These are phyloP conservation scores for Oryza glumipatula DNA, from an alignment of 176 grass and related monocot genomes.

Conservation along the genomic window DNA sequence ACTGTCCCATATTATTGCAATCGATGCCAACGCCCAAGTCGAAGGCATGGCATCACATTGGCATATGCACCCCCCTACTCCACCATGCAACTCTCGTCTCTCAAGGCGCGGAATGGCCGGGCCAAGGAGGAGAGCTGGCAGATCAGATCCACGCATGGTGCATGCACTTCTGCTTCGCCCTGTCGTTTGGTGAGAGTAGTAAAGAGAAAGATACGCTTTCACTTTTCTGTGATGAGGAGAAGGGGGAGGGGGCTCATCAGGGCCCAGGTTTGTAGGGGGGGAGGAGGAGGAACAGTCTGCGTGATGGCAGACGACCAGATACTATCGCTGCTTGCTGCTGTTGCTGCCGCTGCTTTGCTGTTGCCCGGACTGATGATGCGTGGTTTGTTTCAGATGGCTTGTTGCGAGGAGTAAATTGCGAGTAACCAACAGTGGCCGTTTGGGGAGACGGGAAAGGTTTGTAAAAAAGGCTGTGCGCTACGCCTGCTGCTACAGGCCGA, in stretches of 20 bases:
- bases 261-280: not conserved
- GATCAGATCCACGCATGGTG: conserved; percentile 28
- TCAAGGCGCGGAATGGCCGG: not conserved
- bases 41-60: not conserved
- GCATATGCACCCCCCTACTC: not conserved
- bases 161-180: not conserved
- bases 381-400: not conserved
- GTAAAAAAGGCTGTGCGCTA: conserved; percentile 8
- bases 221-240: conserved; percentile 2
- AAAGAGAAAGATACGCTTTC: not conserved
- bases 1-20: not conserved
- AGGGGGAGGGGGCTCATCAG: not conserved
- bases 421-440: conserved; percentile 8
- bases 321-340: not conserved
- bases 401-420: not conserved
- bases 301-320: not conserved
- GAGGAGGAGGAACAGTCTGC: not conserved
- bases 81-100: not conserved
- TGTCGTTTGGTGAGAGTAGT: conserved; percentile 24
- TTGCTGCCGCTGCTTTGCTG: not conserved
- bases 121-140: not conserved
- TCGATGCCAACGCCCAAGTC: not conserved
- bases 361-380: not conserved
- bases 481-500: not conserved
- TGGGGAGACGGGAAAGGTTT: not conserved